phyloP scores from a whole-genome alignment of 345 rosid species.

The Moricandia arvensis region DNA sequence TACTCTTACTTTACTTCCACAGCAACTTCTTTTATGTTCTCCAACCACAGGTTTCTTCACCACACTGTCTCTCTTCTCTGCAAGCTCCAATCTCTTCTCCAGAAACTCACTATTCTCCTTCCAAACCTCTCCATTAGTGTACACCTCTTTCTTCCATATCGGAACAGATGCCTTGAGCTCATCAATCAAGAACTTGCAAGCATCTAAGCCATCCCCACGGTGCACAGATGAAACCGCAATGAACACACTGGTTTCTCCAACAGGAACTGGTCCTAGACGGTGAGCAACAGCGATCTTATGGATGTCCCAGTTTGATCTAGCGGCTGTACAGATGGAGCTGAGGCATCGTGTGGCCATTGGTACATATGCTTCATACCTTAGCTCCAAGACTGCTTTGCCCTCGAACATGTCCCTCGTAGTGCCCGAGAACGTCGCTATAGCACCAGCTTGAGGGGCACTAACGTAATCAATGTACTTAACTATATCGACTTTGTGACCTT shows the following conservation, averaged over 20 bases:
- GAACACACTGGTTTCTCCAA: slow-evolving; percentile 84
- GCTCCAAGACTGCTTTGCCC: slow-evolving; percentile 75
- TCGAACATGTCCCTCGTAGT: slow-evolving; percentile 76
- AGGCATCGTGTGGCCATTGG: slow-evolving; percentile 78
- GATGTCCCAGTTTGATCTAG: slow-evolving; percentile 70
- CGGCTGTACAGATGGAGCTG: slow-evolving; percentile 55
- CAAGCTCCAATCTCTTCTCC: slow-evolving; percentile 54
- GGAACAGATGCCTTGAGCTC: slow-evolving; percentile 90
- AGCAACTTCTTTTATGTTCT: slow-evolving; percentile 48
- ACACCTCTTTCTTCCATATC: slow-evolving; percentile 94
- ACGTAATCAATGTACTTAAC: slow-evolving; percentile 60
- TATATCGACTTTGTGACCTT: slow-evolving; percentile 52
- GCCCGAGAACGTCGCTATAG: slow-evolving; percentile 71
- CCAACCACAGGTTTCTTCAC: slow-evolving; percentile 34
- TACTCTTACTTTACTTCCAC: slow-evolving; percentile 57
- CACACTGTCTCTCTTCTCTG: slow-evolving; percentile 19
- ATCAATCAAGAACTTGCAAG: slow-evolving; percentile 76
- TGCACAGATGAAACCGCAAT: slow-evolving; percentile 82
- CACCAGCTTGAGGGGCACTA: slow-evolving; percentile 68
- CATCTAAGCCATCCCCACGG: slow-evolving; percentile 78
- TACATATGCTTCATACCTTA: slow-evolving; percentile 80
- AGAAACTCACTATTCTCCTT: slow-evolving; percentile 86
- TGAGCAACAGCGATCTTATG: slow-evolving; percentile 71
- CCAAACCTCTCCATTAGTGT: slow-evolving; percentile 86
- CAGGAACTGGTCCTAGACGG: slow-evolving; percentile 79